Base-by-base conservation (phyloP, 2,329 filamentous ascomycete genomes). In the Diaporthe vaccinii region DNA sequence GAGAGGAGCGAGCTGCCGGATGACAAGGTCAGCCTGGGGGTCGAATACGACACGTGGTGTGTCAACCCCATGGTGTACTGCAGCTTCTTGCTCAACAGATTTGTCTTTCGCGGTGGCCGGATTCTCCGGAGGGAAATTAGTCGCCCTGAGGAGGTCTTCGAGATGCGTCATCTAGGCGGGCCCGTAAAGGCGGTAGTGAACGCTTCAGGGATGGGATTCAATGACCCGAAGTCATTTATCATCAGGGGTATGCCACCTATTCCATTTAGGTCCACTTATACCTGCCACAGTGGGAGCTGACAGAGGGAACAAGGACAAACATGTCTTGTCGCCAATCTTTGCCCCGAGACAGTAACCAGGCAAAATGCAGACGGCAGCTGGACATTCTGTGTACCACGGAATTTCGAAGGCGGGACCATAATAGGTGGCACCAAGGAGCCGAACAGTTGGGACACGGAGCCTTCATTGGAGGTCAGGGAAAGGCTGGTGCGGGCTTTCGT, bases 381-480 rank as follows among this genome's bases (percentile, higher is more conserved):
- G 90, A 87, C 88, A 0, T 93, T 93, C 77, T 87, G 88, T 61
- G 89, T 93, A 8, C 91, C 92, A 0, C 87, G 92, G 3, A 88
- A 87, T 12, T 88, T 91, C 36, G 85, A 89, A 46, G 91, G 91
- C 4, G 92, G 92, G 3, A 93, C 91, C 0, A 85, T 93, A 53
- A 88, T 93, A 28, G 92, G 92, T 7, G 92, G 92, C 0, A 93
- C 91, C 14, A 93, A 92, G 80, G 89, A 93, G 79, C 85, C 87
- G 1, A 83, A 88, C 73, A 85, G 92, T 80, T 91, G 89, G 89
- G 85, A 89, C 62, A 80, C 86, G 0, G 82, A 85, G 25, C 87
- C 90, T 1, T 89, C 85, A 0, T 75, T 78, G 1, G 86, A 87
- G 62, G 87, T 88, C 0, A 82, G 91, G 25, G 81, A 84, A 51